phyloP scores from a whole-genome alignment of 2,329 filamentous ascomycete genomes.

The Colletotrichum tabaci region DNA sequence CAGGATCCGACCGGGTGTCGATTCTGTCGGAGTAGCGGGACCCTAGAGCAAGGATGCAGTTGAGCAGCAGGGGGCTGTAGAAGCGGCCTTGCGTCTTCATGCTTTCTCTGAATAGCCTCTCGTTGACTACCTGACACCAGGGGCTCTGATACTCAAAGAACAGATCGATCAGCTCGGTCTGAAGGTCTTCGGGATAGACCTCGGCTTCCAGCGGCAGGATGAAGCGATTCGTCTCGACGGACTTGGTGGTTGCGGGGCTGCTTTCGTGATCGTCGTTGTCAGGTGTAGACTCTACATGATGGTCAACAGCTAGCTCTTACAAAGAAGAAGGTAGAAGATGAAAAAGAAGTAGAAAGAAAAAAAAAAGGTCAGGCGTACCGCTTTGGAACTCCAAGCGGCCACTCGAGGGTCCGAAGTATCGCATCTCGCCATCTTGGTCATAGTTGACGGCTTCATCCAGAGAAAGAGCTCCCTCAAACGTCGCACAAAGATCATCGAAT shows the following conservation, averaged over 20 bases:
- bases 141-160: constrained; percentile 57
- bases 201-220: constrained; percentile 30
- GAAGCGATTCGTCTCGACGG: constrained; percentile 24
- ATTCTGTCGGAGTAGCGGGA: constrained; percentile 52
- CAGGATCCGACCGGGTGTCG: constrained; percentile 49
- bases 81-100: constrained; percentile 47
- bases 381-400: constrained; percentile 51
- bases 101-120: constrained; percentile 52
- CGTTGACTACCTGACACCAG: constrained; percentile 54
- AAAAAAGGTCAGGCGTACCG: not conserved
- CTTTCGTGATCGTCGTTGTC: constrained; percentile 32
- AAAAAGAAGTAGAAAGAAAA: not conserved
- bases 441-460: constrained; percentile 54
- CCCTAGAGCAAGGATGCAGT: constrained; percentile 53
- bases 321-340: not conserved
- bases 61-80: constrained; percentile 51
- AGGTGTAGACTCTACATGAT: constrained; percentile 9
- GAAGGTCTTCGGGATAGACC: constrained; percentile 45
- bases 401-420: constrained; percentile 55
- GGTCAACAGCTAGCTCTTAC: not conserved
- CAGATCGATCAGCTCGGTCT: constrained; percentile 50
- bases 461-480: constrained; percentile 51
- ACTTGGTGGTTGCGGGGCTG: constrained; percentile 19
- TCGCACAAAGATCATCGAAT: constrained; percentile 36
- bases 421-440: constrained; percentile 52